Evolutionary conservation across 345 rosid species (phyloP), one percentile per base, ranked within the genome.

Genomic region (Lepidium aucheri): DNA sequence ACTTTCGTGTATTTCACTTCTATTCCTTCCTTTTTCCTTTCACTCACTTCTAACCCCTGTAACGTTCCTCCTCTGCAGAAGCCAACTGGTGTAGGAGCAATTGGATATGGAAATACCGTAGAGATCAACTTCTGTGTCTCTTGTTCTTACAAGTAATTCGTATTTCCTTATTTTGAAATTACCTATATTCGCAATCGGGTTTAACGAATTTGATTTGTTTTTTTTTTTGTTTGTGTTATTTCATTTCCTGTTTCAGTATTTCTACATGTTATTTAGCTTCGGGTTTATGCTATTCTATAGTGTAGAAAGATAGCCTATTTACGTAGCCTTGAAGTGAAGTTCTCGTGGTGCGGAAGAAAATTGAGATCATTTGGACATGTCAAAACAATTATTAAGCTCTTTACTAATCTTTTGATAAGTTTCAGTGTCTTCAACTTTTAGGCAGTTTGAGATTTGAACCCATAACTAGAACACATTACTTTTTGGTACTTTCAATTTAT

Each of bases 81-180:
- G 54, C 40, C 73, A 10, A 67, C 14, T 44, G 69, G 67, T 14
- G 38, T 71, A 17, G 92, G 81, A 28, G 81, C 81, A n/a, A 50
- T 79, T 36, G 96, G 95, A 7, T 68, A 83, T 53, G 96, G 93
- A 46, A 78, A 70, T 41, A 80, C 89, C 0, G 86, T 92, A 28
- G 74, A 78, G 56, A 92, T 92, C 57, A 79, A 81, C 70, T 89
- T 89, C 63, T 89, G 98, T 63, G 85, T 87, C 53, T 92, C 98
- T 39, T 92, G 98, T 75, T 85, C 96, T 15, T 92, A 76, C 78
- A 84, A 80, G 96, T 87, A 60, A 35, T 6, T 59, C 8, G 2
- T 0, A 6, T 45, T 11, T 57, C 59, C 59, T 39, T 50, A 4
- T 8, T 47, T 38, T 20, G 8, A n/a, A 28, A 13, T 12, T 11